Conservation (phyloP, 2,329 filamentous ascomycete species). For the Cladosporium cucumerinum region DNA sequence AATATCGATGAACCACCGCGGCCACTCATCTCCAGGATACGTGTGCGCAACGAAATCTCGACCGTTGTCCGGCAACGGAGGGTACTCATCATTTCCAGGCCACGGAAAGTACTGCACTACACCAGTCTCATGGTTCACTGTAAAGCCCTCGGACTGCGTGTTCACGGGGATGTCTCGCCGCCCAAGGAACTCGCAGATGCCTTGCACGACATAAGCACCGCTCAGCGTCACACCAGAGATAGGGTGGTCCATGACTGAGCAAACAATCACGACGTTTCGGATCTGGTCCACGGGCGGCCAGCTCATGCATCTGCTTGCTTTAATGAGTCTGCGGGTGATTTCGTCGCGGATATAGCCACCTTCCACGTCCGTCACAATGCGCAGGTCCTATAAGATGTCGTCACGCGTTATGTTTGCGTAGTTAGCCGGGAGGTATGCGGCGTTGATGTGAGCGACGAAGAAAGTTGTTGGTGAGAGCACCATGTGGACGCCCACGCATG, state of each 20-base stretch:
- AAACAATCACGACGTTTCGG: background rate
- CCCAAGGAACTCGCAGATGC: background rate
- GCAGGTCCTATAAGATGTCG: background rate
- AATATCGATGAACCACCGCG: constrained; percentile 1
- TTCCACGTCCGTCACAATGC: background rate
- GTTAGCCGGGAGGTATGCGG: background rate
- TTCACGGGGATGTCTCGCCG: background rate
- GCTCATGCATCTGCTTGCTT: background rate
- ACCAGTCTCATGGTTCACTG: background rate
- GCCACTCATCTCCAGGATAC: background rate
- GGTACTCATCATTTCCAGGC: background rate
- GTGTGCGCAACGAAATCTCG: background rate
- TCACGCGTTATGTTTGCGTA: too few relatives aligned
- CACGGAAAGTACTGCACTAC: background rate
- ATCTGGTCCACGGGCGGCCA: background rate
- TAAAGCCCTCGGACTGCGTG: background rate
- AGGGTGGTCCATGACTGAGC: background rate
- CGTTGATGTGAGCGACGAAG: constrained; percentile 7
- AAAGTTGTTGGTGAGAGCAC: background rate
- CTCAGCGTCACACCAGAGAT: background rate
- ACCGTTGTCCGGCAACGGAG: background rate
- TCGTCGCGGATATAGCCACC: background rate
- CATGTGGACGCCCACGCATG: background rate
- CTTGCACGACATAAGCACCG: background rate
- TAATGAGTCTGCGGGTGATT: background rate